phyloP scores from a whole-genome alignment of 768 basidiomycete species.

The Omphalotus guepiniiformis region DNA sequence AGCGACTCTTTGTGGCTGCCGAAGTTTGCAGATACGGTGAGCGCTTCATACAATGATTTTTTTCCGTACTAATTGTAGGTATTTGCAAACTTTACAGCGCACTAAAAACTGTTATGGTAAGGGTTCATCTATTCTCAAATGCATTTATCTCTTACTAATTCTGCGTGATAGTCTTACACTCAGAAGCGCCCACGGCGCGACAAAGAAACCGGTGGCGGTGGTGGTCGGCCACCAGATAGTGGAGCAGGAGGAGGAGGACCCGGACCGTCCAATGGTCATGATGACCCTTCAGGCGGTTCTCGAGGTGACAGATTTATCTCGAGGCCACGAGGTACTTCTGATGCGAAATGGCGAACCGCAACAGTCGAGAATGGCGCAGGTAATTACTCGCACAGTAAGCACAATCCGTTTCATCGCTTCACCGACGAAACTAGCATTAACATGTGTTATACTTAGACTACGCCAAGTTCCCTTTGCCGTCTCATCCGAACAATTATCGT shows the following conservation, averaged over 20 bases:
- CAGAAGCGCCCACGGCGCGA: constrained; percentile 65
- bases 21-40: constrained; percentile 85
- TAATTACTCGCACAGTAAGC: too few species aligned
- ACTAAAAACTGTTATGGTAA: constrained; percentile 80
- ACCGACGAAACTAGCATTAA: too few species aligned
- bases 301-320: constrained; percentile 32
- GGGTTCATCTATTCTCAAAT: constrained; percentile 11
- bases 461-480: too few species aligned
- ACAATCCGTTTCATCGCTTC: too few species aligned
- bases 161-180: constrained; percentile 59
- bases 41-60: constrained; percentile 26
- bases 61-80: constrained; percentile 11
- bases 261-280: constrained; percentile 21
- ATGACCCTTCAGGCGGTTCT: constrained; percentile 28
- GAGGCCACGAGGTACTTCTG: constrained; percentile 70
- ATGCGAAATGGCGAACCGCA: constrained; percentile 48
- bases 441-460: too few species aligned
- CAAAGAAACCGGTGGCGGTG: constrained; percentile 39
- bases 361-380: constrained; percentile 4
- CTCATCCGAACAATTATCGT: constrained; percentile 17
- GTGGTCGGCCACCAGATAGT: constrained; percentile 30
- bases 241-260: constrained; percentile 29
- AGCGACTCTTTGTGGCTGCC: constrained; percentile 84
- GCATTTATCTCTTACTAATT: background rate
- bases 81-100: constrained; percentile 40